A percentile compares a stretch with the other conserved stretches of the same genome.
Conservation (phyloP, 1,284 basidiomycete genomes). For the Cutaneotrichosporon sp. region DNA sequence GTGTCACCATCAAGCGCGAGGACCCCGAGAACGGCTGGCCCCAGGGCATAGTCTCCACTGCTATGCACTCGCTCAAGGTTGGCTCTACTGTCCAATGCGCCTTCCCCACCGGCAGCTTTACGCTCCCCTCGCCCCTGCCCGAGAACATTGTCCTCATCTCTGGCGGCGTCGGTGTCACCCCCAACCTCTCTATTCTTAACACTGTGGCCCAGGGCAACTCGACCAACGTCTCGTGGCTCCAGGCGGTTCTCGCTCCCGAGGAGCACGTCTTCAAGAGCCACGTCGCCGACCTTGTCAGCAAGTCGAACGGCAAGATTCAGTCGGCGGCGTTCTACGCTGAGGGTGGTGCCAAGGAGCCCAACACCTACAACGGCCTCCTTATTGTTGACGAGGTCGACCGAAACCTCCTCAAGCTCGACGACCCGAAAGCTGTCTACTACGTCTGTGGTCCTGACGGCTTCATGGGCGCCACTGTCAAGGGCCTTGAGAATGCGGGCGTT, state of each 20-base stretch:
- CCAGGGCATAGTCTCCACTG: conserved; percentile 12
- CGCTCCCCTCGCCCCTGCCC: conserved; percentile 20
- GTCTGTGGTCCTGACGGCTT: conserved; percentile 34
- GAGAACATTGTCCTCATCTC: conserved; percentile 36
- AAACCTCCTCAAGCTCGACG: conserved; percentile 20
- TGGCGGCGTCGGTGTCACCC: conserved; percentile 38
- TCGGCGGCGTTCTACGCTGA: conserved; percentile 23
- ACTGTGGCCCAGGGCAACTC: conserved; percentile 8
- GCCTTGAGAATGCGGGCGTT: conserved; percentile 22
- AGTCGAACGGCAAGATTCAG: conserved; percentile 20
- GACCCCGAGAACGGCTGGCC: conserved; percentile 18
- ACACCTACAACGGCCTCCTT: conserved; percentile 16
- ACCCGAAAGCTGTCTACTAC: conserved; percentile 27
- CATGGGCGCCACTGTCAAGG: conserved; percentile 22
- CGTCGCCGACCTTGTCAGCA: conserved; percentile 14
- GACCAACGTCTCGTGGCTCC: conserved; percentile 22
- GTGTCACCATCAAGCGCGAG: conserved; percentile 36
- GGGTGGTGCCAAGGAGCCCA: background rate
- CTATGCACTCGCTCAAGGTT: conserved; percentile 28
- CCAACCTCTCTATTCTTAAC: conserved; percentile 37
- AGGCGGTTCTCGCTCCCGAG: conserved; percentile 9
- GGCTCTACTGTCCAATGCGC: conserved; percentile 28
- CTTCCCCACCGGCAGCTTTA: conserved; percentile 33
- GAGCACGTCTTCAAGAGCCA: conserved; percentile 20
- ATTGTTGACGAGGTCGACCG: conserved; percentile 14